Base-by-base conservation (phyloP, 2,329 filamentous ascomycete genomes). In the Cercospora beticola region DNA sequence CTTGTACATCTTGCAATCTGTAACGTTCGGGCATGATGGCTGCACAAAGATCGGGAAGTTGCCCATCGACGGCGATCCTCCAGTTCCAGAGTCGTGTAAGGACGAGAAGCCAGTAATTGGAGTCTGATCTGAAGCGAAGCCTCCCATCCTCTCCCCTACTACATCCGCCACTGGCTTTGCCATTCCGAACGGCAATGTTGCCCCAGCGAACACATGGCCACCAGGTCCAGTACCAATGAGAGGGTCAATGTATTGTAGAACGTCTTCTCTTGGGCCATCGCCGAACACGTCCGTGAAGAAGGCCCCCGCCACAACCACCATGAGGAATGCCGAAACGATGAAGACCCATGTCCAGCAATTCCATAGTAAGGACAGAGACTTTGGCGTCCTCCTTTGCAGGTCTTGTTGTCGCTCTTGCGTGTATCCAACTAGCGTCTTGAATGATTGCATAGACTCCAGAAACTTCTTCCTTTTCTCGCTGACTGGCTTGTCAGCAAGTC, bases 31-130 rank as follows among this genome's bases (percentile, higher is more conserved):
- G 70, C 90, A 92, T 33, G 82, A 81, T 4, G 85, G 80, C 69
- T 91, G 89, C 0, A 89, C 83, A 70, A 92, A 92, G 1, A 92
- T 81, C 0, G 90, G 88, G 64, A 92, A 92, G 74, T 91, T 92
- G 14, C 90, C 90, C 26, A 92, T 80, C 2, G 88, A 92, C 0
- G 90, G 87, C 81, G 76, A 60, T n/a, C 71, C 71, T 56, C 74
- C 83, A 23, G 83, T 85, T 14, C 83, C 83, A 57, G 80, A 82
- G 69, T 85, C 84, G 72, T 86, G 84, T 78, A 84, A 82, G 4
- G 72, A 74, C 8, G 78, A 80, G 70, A 83, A 83, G 5, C 81
- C 81, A 14, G 79, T 81, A 30, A 83, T 76, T 21, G 78, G 78
- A 62, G 76, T 79, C 12, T 76, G 76, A 62, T 82, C 81, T 5